Evolutionary conservation across 768 basidiomycete genomes (phyloP).

Genomic region (Piloderma croceum): DNA sequence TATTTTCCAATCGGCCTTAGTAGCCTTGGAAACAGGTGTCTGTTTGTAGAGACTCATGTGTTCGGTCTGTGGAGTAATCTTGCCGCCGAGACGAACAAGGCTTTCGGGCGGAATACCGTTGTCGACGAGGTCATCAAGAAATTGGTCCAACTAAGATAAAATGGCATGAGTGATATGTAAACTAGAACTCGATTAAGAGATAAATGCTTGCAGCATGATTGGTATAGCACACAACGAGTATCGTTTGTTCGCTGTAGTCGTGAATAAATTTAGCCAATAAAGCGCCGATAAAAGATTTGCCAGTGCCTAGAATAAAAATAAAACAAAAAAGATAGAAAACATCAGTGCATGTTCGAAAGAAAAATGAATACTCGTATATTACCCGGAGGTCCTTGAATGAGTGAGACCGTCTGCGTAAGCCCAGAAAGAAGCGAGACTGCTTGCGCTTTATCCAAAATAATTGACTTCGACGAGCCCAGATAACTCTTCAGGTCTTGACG

Average conservation of each 20-base stretch:
- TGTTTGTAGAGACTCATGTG: constrained; percentile 26
- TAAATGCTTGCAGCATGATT: too few relatives aligned
- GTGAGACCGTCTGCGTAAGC: constrained; percentile 29
- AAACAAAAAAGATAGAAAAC: neutral
- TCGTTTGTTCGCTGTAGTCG: constrained; percentile 26
- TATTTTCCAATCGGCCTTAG: constrained; percentile 22
- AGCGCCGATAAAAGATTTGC: constrained; percentile 44
- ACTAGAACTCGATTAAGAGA: too few relatives aligned
- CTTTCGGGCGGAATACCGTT: constrained; percentile 29
- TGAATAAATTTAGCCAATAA: constrained; percentile 38
- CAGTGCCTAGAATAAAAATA: constrained; percentile 33
- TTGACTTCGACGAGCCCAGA: constrained; percentile 19
- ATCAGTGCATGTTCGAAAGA: too few relatives aligned
- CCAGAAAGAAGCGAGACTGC: constrained; percentile 31
- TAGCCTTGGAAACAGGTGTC: constrained; percentile 9
- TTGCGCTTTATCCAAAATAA: constrained; percentile 33
- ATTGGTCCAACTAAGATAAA: constrained; percentile 46
- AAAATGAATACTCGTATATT: too few relatives aligned
- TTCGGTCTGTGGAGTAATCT: constrained; percentile 25
- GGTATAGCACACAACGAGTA: constrained; percentile 42
- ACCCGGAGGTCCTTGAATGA: constrained; percentile 45
- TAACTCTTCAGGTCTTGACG: constrained; percentile 25
- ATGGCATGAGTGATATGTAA: too few relatives aligned
- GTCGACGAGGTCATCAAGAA: constrained; percentile 37
- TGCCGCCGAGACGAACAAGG: constrained; percentile 38